These are phyloP conservation scores for Trichosporon ovoides DNA, from an alignment of 1,284 basidiomycete species.

Conservation along the genomic window DNA sequence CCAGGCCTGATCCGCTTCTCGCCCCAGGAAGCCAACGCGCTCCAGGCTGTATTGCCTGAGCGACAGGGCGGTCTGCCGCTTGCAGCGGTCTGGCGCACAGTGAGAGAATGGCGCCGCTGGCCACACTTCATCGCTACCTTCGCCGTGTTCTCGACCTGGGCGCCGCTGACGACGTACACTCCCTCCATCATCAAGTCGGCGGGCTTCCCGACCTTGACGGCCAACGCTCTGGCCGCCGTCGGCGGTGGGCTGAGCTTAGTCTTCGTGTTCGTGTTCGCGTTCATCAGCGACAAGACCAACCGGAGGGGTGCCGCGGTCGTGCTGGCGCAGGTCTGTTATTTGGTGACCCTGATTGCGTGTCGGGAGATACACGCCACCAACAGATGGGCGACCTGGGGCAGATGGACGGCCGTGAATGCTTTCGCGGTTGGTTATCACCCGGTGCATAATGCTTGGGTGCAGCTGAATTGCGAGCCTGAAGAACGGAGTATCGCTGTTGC, in stretches of 20 bases:
- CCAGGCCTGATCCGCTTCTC: constrained; percentile 20
- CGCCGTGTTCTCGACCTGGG: constrained; percentile 21
- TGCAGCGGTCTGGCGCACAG: constrained; percentile 23
- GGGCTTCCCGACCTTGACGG: constrained; percentile 46
- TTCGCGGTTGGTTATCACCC: constrained; percentile 4
- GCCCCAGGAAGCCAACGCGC: constrained; percentile 19
- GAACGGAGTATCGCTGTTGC: neutral
- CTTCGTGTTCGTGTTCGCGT: constrained; percentile 19
- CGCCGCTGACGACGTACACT: constrained; percentile 20
- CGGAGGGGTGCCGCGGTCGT: too few species aligned
- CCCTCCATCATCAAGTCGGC: constrained; percentile 30
- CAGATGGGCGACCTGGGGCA: constrained; percentile 10
- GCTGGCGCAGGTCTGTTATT: too few species aligned
- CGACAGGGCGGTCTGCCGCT: too few species aligned
- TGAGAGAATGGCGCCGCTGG: constrained; percentile 30
- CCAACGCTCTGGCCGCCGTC: constrained; percentile 32
- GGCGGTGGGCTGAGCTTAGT: constrained; percentile 25
- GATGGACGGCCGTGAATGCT: constrained; percentile 4
- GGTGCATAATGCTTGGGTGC: neutral
- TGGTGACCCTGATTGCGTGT: too few species aligned
- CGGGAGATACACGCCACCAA: neutral
- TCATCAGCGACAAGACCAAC: constrained; percentile 12
- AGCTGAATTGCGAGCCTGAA: neutral
- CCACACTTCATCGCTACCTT: constrained; percentile 38
- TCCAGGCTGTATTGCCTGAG: too few species aligned